Base-by-base conservation (phyloP, 495 filamentous ascomycete species). In the Trichoderma orchidacearum region DNA sequence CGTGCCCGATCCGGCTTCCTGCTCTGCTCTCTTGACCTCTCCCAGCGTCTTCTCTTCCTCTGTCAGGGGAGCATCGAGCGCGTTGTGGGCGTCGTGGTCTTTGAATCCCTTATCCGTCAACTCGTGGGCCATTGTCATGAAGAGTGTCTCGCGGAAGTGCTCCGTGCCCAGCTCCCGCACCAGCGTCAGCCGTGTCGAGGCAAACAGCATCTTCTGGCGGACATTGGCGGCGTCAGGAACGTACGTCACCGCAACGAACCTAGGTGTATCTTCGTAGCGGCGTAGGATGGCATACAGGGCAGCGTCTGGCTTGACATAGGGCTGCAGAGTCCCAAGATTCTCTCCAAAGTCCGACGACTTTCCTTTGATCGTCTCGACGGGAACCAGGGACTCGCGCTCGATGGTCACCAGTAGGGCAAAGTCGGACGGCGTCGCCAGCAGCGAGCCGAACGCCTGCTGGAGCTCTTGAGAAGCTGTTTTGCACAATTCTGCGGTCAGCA, bases 191-290 rank as follows among this genome's bases (percentile, higher is more conserved):
- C 90, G 81, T 17, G 93, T 95, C 36, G 86, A 82, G 31, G 93
- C 92, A 70, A 96, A 95, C 53, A 98, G 80, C 77, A 90, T 97
- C 79, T 98, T 98, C 61, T 92, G 85, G 36, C 93, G 85, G 35
- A 98, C 93, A 17, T 86, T 86, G 5, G 93, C 92, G 55, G 85
- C 70, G 65, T 90, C 88, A 3, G 93, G 93, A 45, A 98, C 87
- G 66, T 95, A 96, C 30, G 93, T 91, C 45, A 96, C 72, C 48
- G 87, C 87, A 54, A 90, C 70, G 59, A 93, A 83, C 56, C 75
- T 74, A 3, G 75, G 75, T 8, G 68, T 62, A 54, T 68, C 61
- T 35, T 76, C 66, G 57, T 84, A 78, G 30, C 84, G 81, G 5
- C 91, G 86, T 36, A 96, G 82, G 57, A 98, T 77, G 57, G 95